Conservation (phyloP, 768 basidiomycete genomes). For the Serpula lacrymans region DNA sequence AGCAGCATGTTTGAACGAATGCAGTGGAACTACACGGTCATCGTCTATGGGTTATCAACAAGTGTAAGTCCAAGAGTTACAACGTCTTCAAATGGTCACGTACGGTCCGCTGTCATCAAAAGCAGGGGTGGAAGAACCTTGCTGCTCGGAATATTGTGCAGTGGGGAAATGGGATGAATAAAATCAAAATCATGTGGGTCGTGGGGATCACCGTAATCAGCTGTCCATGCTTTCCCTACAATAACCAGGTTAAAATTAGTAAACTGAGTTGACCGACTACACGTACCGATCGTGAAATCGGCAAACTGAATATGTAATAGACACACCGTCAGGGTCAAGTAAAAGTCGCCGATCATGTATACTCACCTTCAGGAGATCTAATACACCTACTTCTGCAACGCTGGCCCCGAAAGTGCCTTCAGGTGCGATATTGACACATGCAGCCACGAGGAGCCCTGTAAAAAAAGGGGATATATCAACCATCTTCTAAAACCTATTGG, state of each 20-base stretch:
- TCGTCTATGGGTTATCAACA: constrained; percentile 48
- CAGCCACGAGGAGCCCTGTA: constrained; percentile 73
- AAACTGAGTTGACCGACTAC: constrained; percentile 2
- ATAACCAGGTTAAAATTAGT: constrained; percentile 7
- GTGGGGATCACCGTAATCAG: constrained; percentile 77
- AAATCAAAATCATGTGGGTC: constrained; percentile 80
- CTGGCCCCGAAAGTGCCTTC: constrained; percentile 75
- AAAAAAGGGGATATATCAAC: constrained; percentile 4
- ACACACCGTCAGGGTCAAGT: background rate
- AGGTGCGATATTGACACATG: constrained; percentile 78
- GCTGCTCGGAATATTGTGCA: constrained; percentile 71
- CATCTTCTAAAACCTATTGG: background rate
- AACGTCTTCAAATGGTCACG: constrained; percentile 22
- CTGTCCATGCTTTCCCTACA: constrained; percentile 69
- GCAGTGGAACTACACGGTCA: constrained; percentile 83
- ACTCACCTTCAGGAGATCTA: constrained; percentile 71
- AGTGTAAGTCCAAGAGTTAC: constrained; percentile 7
- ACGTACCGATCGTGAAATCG: constrained; percentile 69
- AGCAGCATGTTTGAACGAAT: constrained; percentile 82
- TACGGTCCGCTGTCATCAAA: constrained; percentile 81
- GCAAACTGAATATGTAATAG: constrained; percentile 46
- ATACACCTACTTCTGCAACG: constrained; percentile 78
- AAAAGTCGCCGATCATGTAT: too few species aligned
- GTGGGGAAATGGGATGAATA: constrained; percentile 73
- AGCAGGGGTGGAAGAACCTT: constrained; percentile 65